Percentiles rank a stretch among this genome's conserved stretches.
Conservation (phyloP, 129 eudicot species). For the Saposhnikovia divaricata region DNA sequence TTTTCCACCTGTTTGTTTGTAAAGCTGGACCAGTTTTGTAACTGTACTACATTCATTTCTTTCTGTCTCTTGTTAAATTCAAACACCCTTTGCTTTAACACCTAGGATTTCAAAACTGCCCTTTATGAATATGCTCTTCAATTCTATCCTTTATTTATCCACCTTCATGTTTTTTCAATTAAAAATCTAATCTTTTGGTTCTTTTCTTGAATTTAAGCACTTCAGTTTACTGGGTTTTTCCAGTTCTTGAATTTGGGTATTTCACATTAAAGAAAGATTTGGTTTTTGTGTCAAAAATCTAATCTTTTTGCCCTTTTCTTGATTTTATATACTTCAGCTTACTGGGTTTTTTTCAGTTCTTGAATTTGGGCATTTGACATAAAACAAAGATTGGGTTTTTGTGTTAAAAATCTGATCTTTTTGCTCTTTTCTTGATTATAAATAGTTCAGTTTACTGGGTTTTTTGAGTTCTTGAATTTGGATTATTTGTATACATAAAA, state of each 20-base stretch:
- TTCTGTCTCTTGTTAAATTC: not conserved
- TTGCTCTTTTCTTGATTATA: not conserved
- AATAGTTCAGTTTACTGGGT: not conserved
- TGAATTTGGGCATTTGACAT: too few relatives aligned
- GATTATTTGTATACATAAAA: not conserved
- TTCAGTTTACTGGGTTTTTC: not conserved
- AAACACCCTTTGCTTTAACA: not conserved
- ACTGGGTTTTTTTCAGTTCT: not conserved
- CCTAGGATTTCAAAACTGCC: not conserved
- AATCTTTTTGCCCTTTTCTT: not conserved
- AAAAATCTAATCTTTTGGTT: not conserved
- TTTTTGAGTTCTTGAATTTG: not conserved
- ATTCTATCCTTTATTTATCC: not conserved
- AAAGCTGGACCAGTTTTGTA: not conserved
- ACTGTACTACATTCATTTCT: not conserved
- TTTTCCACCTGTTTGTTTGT: not conserved
- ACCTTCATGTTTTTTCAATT: not conserved
- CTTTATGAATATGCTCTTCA: not conserved
- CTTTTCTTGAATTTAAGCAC: not conserved
- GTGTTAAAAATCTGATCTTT: not conserved
- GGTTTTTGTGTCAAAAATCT: not conserved
- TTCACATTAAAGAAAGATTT: not conserved
- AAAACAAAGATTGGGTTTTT: not conserved
- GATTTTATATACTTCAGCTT: not conserved
- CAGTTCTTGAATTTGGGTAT: not conserved